A percentile compares a stretch with the other conserved stretches of the same genome.
These are phyloP conservation scores for Cryphonectria carpinicola DNA, from an alignment of 2,329 filamentous ascomycete genomes.

Conservation along the genomic window DNA sequence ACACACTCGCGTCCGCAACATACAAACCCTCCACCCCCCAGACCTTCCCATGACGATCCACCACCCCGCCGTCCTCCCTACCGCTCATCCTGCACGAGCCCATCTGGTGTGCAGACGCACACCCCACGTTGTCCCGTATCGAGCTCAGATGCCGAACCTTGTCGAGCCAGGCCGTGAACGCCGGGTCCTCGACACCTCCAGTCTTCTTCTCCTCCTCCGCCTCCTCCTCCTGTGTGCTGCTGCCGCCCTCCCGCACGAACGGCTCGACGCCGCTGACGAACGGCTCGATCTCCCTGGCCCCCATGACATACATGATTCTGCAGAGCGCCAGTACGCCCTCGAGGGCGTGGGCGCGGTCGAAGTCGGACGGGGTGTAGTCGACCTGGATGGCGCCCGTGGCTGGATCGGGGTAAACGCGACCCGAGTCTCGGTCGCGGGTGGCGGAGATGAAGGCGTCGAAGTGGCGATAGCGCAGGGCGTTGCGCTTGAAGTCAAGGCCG, in stretches of 20 bases:
- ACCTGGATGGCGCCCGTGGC: conserved; percentile 66
- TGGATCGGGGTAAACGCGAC: conserved; percentile 74
- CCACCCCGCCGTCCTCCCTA: conserved; percentile 55
- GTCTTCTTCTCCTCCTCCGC: conserved; percentile 9
- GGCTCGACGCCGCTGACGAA: conserved; percentile 64
- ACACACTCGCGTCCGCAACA: conserved; percentile 75
- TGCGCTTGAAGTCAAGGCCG: conserved; percentile 73
- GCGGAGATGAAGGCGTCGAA: conserved; percentile 75
- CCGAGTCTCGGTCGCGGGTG: conserved; percentile 74
- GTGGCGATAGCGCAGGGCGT: conserved; percentile 68
- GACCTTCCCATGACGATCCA: conserved; percentile 61
- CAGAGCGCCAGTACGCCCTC: conserved; percentile 73
- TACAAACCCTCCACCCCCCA: conserved; percentile 70
- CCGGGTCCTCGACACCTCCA: conserved; percentile 46
- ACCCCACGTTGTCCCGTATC: conserved; percentile 56
- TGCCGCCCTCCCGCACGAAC: conserved; percentile 54
- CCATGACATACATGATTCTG: conserved; percentile 77
- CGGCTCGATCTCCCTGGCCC: conserved; percentile 79
- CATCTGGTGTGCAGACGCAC: conserved; percentile 80
- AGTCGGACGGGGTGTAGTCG: conserved; percentile 70
- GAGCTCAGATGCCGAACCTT: conserved; percentile 53
- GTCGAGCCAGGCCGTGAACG: conserved; percentile 65
- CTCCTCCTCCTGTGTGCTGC: conserved; percentile 9
- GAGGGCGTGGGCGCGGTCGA: conserved; percentile 73
- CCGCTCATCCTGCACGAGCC: conserved; percentile 74